A percentile compares a stretch with the other conserved stretches of the same genome.
These are phyloP conservation scores for Nannochloris sp. DNA, from an alignment of 139 green algal genomes.

Conservation along the genomic window DNA sequence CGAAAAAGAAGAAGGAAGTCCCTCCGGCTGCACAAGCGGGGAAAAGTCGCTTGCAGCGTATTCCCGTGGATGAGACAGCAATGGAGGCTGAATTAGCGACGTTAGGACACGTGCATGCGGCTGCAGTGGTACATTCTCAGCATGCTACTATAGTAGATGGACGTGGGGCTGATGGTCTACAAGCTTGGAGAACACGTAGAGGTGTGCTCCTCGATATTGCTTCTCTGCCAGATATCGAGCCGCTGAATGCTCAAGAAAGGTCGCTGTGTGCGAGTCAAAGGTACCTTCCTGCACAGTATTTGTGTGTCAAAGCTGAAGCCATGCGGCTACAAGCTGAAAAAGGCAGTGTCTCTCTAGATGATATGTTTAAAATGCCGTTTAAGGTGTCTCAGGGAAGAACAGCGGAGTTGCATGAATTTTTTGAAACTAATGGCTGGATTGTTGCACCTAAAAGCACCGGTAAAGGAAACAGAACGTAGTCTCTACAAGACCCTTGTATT, in stretches of 20 bases:
- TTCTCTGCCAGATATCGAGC: conserved; percentile 55
- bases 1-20: conserved; percentile 3
- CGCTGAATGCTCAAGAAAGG: conserved; percentile 55
- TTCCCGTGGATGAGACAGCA: conserved; percentile 2
- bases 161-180: conserved; percentile 22
- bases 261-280: conserved; percentile 60
- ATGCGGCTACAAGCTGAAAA: conserved; percentile 30
- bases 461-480: too few species aligned
- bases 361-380: conserved; percentile 19
- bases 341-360: conserved; percentile 3
- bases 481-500: too few species aligned
- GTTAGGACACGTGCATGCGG: neutral
- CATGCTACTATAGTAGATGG: neutral
- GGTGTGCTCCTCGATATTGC: conserved; percentile 68
- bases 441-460: too few species aligned
- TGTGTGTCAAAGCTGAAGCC: conserved; percentile 70
- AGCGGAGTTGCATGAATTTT: conserved; percentile 19
- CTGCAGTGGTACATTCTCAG: neutral
- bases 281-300: conserved; percentile 76
- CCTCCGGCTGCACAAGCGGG: neutral
- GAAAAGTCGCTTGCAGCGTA: conserved; percentile 3
- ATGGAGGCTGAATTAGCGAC: neutral
- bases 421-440: too few species aligned
- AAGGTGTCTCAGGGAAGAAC: conserved; percentile 9
- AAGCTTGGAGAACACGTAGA: conserved; percentile 40